Base-by-base conservation (phyloP, 768 basidiomycete species). In the Agaricus sinodeliciosus region DNA sequence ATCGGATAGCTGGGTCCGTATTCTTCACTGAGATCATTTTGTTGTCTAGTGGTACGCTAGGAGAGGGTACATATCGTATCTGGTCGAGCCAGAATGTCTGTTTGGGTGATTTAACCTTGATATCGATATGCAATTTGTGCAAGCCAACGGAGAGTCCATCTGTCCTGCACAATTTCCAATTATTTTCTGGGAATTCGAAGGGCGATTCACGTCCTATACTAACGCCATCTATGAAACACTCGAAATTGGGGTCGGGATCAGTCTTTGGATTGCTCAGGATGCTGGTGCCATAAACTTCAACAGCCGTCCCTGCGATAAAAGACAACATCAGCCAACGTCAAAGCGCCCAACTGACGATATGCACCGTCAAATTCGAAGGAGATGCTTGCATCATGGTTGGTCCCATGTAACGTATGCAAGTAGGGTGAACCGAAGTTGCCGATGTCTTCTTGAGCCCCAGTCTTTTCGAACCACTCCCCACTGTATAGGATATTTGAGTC, bases 41-140 rank as follows among this genome's bases (percentile, higher is more conserved):
- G 9, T 55, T 51, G 16, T 59, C 61, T 31, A 61, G 40, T 12
- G 56, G 40, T 2, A 58, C 52, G 18, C 51, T 54, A 5, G 61
- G 48, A 3, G 62, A 63, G 8, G 66, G 67, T 31, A 58, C 47
- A 27, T 65, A 69, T 11, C 60, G 52, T n/a, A 68, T 60, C 9
- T 49, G 13, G 35, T 68, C 67, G 16, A 67, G 51, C 58, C 56
- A 66, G 47, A 66, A 68, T 2, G 63, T 61, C 9, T 62, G 62
- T 6, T 47, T 44, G 5, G 51, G 43, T 43, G 39, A 27, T 18
- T 43, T 18, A 15, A 39, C 19, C 26, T 6, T 55, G 52, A 45
- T 3, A 57, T 61, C 3, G 59, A 34, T 62, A 61, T 16, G 62
- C 57, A 5, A 57, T 60, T 6, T 63, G 51, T 68, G 67, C 13